Evolutionary conservation across 2,329 filamentous ascomycete species (phyloP), one percentile per base, ranked within the genome.

Genomic region (Tetracladium maxilliforme): DNA sequence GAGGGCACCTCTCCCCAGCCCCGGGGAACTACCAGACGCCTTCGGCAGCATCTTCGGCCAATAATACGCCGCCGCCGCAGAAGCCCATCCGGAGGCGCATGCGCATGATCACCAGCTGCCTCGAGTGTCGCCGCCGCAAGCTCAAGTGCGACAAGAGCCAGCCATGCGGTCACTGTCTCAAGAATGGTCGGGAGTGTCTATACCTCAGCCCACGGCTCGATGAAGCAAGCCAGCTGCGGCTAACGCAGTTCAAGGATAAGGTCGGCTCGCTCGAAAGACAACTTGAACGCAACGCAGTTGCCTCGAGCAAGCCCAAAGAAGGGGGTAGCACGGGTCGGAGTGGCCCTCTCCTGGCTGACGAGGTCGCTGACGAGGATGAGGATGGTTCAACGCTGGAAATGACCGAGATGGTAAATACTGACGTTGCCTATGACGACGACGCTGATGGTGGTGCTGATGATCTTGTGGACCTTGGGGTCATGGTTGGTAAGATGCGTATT

Each of bases 161-260:
- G 25, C 76, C 80, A 31, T 87, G 79, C 43, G 60, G 59, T 34
- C 80, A 80, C 46, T 77, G 71, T 47, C 51, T 51, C 33, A 64
- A 63, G 37, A 60, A 61, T 16, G 52, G 45, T 13, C 55, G 62
- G 14, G 61, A 66, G 12, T 70, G 65, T 36, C 42, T 78, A 19
- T 81, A 78, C 41, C 58, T 82, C 18, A 67, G 70, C 3, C 64
- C 70, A 1, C 64, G 70, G 13, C 54, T 79, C n/a, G 77, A 83
- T 44, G 63, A 75, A 31, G 68, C 67, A 6, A 70, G 70, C 26
- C 74, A 80, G 46, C 59, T 73, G 37, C 73, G 72, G 37, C 57
- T 84, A 27, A 76, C 73, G 4, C 73, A 82, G 40, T 74, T 84
- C 45, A 84, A 84, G 50, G 78, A 84, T 45, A 75, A 76, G 47